Percentiles rank a stretch among this genome's conserved stretches.
phyloP scores from a whole-genome alignment of 2,329 filamentous ascomycete genomes.

The Didymellaceae sp. region DNA sequence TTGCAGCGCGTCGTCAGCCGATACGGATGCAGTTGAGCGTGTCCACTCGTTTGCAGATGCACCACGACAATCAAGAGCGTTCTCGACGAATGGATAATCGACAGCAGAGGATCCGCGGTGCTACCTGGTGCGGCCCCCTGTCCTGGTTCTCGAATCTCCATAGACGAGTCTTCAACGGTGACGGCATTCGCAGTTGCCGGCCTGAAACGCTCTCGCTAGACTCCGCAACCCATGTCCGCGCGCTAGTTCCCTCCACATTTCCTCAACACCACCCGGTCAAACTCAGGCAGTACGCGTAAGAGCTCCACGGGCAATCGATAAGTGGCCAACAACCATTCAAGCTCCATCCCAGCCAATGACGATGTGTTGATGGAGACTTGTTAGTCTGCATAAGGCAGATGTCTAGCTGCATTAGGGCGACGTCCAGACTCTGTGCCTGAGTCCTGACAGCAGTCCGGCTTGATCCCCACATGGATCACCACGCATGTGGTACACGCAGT shows the following conservation, averaged over 20 bases:
- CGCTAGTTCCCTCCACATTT: slow-evolving; percentile 37
- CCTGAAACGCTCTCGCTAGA: slow-evolving; percentile 32
- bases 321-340: slow-evolving; percentile 20
- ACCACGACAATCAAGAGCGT: not conserved
- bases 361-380: slow-evolving; percentile 6
- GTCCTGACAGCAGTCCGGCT: slow-evolving; percentile 17
- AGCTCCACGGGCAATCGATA: slow-evolving; percentile 31
- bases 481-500: slow-evolving; percentile 22
- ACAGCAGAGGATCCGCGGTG: not conserved
- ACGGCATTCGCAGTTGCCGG: slow-evolving; percentile 17
- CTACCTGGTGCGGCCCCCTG: not conserved
- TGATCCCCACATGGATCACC: slow-evolving; percentile 18
- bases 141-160: not conserved
- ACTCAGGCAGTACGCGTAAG: slow-evolving; percentile 44
- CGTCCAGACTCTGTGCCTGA: slow-evolving; percentile 17
- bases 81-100: not conserved
- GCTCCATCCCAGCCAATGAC: slow-evolving; percentile 30
- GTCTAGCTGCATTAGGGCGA: slow-evolving; percentile 15
- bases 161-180: slow-evolving; percentile 5
- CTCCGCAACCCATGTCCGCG: slow-evolving; percentile 26
- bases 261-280: slow-evolving; percentile 29
- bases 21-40: slow-evolving; percentile 9
- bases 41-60: not conserved
- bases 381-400: slow-evolving; percentile 15
- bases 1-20: slow-evolving; percentile 19